These are phyloP conservation scores for Cenchrus purpureus DNA, from an alignment of 176 grass and related monocot species.

Conservation along the genomic window DNA sequence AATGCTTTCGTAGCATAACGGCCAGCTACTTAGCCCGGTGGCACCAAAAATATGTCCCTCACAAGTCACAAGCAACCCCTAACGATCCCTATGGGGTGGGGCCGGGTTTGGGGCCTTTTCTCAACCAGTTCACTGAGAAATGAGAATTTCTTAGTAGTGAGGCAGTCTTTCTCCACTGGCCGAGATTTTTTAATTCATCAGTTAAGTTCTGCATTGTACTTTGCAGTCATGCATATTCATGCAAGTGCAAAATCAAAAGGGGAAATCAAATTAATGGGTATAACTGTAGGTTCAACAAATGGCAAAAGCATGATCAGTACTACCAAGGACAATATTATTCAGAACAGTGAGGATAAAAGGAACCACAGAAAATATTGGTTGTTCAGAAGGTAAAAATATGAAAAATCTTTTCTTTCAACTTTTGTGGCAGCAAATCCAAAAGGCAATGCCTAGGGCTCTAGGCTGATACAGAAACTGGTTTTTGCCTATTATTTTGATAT, in stretches of 20 bases:
- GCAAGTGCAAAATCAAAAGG: not conserved
- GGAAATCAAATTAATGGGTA: not conserved
- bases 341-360: not conserved
- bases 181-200: not conserved
- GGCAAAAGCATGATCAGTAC: not conserved
- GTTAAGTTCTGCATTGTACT: not conserved
- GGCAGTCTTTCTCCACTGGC: no score
- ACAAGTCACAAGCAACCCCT: no score
- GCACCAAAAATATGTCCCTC: no score
- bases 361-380: not conserved
- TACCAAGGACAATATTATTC: not conserved
- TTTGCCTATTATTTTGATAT: not conserved
- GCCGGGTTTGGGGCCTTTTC: no score
- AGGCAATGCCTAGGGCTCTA: not conserved
- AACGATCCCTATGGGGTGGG: no score
- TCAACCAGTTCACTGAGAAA: no score
- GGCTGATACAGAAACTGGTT: not conserved
- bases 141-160: no score
- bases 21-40: no score
- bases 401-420: not conserved
- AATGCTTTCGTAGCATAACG: no score
- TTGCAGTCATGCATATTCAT: not conserved
- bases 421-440: not conserved
- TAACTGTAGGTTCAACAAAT: slow-evolving; percentile 16
- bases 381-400: not conserved